A percentile compares a stretch with the other conserved stretches of the same genome.
phyloP scores from a whole-genome alignment of 1,284 basidiomycete species.

The Cystobasidium sp. region DNA sequence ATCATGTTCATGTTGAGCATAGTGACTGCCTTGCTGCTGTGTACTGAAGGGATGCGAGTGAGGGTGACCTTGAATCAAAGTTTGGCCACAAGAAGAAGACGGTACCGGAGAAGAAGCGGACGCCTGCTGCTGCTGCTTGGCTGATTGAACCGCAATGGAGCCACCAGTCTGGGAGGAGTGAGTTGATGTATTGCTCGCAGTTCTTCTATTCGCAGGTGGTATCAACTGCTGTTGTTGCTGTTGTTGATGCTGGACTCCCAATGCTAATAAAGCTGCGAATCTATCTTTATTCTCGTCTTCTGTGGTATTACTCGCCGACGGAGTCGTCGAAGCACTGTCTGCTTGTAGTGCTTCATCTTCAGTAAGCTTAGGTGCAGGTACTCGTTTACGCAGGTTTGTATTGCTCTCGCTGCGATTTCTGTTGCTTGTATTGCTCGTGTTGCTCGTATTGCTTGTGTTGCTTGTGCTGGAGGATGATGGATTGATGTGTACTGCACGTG shows the following conservation, averaged over 20 bases:
- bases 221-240: background rate
- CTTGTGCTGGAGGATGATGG: background rate
- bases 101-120: too few relatives aligned
- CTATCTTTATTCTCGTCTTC: slow-evolving; percentile 8
- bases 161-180: too few relatives aligned
- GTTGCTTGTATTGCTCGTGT: background rate
- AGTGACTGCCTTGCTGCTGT: background rate
- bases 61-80: background rate
- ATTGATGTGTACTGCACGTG: slow-evolving; percentile 7
- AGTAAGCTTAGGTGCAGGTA: slow-evolving; percentile 4
- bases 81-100: too few relatives aligned
- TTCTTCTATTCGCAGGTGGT: background rate
- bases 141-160: background rate
- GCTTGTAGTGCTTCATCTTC: slow-evolving; percentile 9
- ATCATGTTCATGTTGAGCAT: background rate
- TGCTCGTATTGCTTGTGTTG: background rate
- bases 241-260: slow-evolving; percentile 22
- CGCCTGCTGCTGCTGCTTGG: background rate
- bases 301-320: background rate
- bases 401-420: too few relatives aligned
- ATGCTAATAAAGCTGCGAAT: slow-evolving; percentile 13
- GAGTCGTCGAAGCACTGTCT: background rate
- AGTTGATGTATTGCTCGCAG: background rate
- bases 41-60: background rate
- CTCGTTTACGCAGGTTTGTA: background rate